Conservation (phyloP, 139 green algal species). For the Nannochloris sp. region DNA sequence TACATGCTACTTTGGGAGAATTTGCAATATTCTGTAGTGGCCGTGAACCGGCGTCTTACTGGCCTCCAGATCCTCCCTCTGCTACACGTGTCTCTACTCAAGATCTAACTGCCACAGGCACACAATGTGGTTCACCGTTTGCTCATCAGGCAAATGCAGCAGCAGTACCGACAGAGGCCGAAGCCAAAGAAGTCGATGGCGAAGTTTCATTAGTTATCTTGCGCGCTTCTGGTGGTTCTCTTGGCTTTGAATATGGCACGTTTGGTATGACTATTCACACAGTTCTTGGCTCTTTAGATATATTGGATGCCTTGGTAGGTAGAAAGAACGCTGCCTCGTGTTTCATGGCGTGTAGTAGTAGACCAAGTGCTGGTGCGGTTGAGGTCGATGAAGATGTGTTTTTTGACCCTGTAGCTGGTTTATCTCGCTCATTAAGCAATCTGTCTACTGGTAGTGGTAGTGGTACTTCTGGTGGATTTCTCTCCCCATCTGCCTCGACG, state of each 20-base stretch:
- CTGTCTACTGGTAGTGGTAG: background rate
- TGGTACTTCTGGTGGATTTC: too few relatives aligned
- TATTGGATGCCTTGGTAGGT: slow-evolving; percentile 69
- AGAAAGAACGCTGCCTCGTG: slow-evolving; percentile 4
- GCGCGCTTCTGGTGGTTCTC: slow-evolving; percentile 21
- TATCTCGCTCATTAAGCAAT: background rate
- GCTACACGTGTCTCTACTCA: background rate
- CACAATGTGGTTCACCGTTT: background rate
- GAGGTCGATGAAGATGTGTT: slow-evolving; percentile 18
- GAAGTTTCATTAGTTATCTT: slow-evolving; percentile 47
- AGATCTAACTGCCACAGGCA: background rate
- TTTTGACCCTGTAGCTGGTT: slow-evolving; percentile 14
- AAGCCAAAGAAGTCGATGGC: slow-evolving; percentile 49
- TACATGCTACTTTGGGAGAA: slow-evolving; percentile 47
- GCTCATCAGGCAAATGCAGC: background rate
- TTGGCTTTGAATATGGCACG: slow-evolving; percentile 14
- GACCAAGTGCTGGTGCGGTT: background rate
- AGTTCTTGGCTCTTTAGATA: slow-evolving; percentile 41
- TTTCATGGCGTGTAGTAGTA: slow-evolving; percentile 26
- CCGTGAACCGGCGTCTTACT: slow-evolving; percentile 37
- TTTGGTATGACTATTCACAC: slow-evolving; percentile 24
- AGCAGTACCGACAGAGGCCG: background rate
- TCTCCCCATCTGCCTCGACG: background rate
- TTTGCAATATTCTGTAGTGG: slow-evolving; percentile 51
- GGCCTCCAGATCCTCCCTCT: slow-evolving; percentile 29